Percentiles rank a stretch among this genome's conserved stretches.
These are phyloP conservation scores for Auriscalpium orientale DNA, from an alignment of 768 basidiomycete species.

Conservation along the genomic window DNA sequence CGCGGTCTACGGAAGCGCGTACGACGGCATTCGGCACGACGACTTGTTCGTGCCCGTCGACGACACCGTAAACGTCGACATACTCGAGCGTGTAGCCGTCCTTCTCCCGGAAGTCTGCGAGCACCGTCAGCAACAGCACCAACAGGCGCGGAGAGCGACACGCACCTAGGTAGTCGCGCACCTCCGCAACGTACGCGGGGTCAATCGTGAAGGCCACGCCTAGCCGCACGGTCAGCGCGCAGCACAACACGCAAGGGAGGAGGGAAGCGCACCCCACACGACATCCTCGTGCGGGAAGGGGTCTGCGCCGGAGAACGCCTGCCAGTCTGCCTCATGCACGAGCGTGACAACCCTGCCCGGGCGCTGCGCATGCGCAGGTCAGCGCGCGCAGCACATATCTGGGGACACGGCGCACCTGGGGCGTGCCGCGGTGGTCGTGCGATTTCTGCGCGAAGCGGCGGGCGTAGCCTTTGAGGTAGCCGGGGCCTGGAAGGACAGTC, in stretches of 20 bases:
- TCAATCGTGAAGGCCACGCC: constrained; percentile 88
- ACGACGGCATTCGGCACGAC: constrained; percentile 46
- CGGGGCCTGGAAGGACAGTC: constrained; percentile 40
- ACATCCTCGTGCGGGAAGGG: constrained; percentile 64
- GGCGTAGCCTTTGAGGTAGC: constrained; percentile 87
- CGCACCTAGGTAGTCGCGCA: constrained; percentile 75
- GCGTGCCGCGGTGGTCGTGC: constrained; percentile 89
- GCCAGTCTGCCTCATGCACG: constrained; percentile 86
- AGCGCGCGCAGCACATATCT: too few relatives aligned
- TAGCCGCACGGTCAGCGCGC: constrained; percentile 19
- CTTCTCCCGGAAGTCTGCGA: constrained; percentile 75
- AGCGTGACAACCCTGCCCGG: constrained; percentile 90
- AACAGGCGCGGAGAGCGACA: neutral
- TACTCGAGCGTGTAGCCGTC: constrained; percentile 87
- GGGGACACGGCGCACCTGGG: constrained; percentile 41
- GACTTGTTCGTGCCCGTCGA: constrained; percentile 44
- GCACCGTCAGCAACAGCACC: neutral
- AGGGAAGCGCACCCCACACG: constrained; percentile 65
- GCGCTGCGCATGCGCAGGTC: constrained; percentile 32
- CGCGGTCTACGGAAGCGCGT: constrained; percentile 37
- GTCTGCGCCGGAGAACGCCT: constrained; percentile 59
- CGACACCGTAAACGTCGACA: constrained; percentile 61
- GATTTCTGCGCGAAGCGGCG: constrained; percentile 87
- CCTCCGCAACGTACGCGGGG: constrained; percentile 62
- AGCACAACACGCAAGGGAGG: neutral